Conservation (phyloP, 257 asterid species). For the Linaria vulgaris region DNA sequence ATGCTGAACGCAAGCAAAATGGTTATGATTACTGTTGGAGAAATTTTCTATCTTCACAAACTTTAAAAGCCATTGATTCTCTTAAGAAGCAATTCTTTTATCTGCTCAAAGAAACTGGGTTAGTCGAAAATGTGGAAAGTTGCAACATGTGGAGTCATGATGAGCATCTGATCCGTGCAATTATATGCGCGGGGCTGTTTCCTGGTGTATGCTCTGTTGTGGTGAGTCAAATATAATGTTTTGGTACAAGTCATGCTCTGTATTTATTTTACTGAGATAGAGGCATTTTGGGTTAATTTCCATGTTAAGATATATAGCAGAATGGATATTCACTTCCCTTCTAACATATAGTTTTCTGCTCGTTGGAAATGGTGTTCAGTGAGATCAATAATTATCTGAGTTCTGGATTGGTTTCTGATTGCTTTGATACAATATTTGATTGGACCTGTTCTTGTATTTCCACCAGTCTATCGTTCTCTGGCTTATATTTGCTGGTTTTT, state of each 20-base stretch:
- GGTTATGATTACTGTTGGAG: constrained; percentile 89
- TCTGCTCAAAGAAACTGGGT: constrained; percentile 73
- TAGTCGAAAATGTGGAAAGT: constrained; percentile 59
- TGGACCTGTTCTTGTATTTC: background rate
- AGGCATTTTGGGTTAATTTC: constrained; percentile 7
- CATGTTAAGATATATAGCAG: too few species aligned
- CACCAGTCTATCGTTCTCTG: constrained; percentile 1
- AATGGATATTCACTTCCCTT: too few species aligned
- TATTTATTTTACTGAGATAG: constrained; percentile 9
- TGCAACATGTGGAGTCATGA: constrained; percentile 76
- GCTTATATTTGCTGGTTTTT: constrained; percentile 8
- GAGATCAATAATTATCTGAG: background rate
- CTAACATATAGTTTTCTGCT: constrained; percentile 12
- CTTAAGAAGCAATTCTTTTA: constrained; percentile 72
- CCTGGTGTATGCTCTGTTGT: constrained; percentile 95
- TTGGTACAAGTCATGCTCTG: constrained; percentile 9
- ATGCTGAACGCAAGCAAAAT: constrained; percentile 68
- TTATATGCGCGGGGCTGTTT: constrained; percentile 85
- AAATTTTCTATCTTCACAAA: constrained; percentile 88
- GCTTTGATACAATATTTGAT: constrained; percentile 3
- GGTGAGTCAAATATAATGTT: constrained; percentile 48
- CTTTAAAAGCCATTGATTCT: constrained; percentile 88
- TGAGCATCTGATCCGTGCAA: constrained; percentile 73
- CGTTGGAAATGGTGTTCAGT: background rate
- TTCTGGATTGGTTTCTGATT: background rate